These are phyloP conservation scores for Psilocybe mexicana DNA, from an alignment of 1,284 basidiomycete genomes.

Conservation along the genomic window DNA sequence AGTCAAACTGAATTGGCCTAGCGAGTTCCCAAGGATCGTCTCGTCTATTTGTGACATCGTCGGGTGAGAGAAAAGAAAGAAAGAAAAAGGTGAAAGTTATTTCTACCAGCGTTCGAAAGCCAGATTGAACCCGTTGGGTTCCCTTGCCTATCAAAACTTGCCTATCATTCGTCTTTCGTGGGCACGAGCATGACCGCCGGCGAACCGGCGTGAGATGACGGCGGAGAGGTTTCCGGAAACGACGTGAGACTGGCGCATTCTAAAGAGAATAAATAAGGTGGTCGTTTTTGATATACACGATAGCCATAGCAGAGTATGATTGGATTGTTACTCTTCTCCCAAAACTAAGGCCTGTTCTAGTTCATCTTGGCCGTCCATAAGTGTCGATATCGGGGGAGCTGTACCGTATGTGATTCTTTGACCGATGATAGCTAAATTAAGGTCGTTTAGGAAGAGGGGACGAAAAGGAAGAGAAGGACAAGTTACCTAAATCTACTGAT, in stretches of 20 bases:
- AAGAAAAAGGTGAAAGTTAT: too few species aligned
- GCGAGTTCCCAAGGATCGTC: too few species aligned
- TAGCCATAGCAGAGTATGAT: background rate
- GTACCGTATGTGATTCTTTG: constrained; percentile 75
- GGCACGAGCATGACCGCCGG: background rate
- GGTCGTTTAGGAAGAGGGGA: background rate
- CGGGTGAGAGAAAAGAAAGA: too few species aligned
- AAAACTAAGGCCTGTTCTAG: constrained; percentile 70
- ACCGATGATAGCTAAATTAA: constrained; percentile 57
- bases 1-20: too few species aligned
- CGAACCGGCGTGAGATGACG: background rate
- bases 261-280: background rate
- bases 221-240: background rate
- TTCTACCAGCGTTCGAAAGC: too few species aligned
- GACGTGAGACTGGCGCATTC: background rate
- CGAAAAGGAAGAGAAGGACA: constrained; percentile 4
- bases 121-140: background rate
- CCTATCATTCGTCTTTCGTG: background rate
- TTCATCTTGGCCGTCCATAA: constrained; percentile 61
- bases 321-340: constrained; percentile 45
- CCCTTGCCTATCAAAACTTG: background rate
- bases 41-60: too few species aligned
- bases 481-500: constrained; percentile 71
- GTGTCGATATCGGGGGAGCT: constrained; percentile 49
- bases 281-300: background rate